Conservation (phyloP, 306 rosid genomes). For the Vigna trinervia region DNA sequence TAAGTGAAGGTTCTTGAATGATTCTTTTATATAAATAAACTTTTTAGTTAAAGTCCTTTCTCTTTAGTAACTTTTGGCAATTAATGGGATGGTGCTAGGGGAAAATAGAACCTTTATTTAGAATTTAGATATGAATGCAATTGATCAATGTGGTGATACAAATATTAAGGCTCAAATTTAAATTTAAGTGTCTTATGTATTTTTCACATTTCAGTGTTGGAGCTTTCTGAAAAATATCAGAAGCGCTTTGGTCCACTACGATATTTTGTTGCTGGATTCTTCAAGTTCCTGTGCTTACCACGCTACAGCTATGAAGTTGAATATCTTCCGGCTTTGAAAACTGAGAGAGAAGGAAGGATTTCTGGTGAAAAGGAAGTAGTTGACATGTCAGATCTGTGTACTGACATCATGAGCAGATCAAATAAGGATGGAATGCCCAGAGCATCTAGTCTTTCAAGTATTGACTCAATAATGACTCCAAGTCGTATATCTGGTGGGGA, state of each 20-base stretch:
- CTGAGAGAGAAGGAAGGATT: constrained; percentile 72
- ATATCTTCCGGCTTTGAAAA: constrained; percentile 85
- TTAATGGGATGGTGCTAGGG: constrained; percentile 28
- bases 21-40: background rate
- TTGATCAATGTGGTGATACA: constrained; percentile 24
- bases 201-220: constrained; percentile 74
- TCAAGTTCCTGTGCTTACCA: constrained; percentile 93
- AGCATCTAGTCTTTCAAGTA: constrained; percentile 99
- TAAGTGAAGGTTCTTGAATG: constrained; percentile 2
- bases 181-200: constrained; percentile 37
- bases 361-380: constrained; percentile 71
- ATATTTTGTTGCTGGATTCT: constrained; percentile 96
- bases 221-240: constrained; percentile 95
- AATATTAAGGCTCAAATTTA: constrained; percentile 20
- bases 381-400: constrained; percentile 86
- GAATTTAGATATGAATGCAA: constrained; percentile 21
- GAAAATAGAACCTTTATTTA: constrained; percentile 19
- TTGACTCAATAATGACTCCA: constrained; percentile 97
- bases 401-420: constrained; percentile 87
- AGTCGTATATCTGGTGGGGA: constrained; percentile 93
- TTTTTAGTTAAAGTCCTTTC: constrained; percentile 16
- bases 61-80: constrained; percentile 29
- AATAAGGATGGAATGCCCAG: constrained; percentile 90
- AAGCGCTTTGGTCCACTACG: constrained; percentile 96
- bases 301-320: constrained; percentile 93